phyloP scores from a whole-genome alignment of 495 filamentous ascomycete species.

The Penicillium soppii region DNA sequence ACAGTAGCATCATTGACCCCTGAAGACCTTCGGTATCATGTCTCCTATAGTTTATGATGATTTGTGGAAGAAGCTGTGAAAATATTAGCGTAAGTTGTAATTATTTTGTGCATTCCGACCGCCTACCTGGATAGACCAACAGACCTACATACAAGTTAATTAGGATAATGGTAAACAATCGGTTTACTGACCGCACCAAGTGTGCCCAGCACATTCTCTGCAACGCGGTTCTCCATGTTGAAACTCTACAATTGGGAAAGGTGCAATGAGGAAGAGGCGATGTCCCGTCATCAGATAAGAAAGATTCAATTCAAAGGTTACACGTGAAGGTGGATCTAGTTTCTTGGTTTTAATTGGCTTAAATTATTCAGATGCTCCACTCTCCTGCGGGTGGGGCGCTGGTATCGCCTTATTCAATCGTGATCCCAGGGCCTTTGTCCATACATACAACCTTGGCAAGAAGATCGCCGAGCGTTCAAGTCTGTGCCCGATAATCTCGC shows the following conservation, averaged over 20 bases:
- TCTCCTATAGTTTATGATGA: constrained; percentile 61
- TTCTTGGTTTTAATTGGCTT: background rate
- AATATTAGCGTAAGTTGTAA: constrained; percentile 2
- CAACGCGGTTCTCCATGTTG: constrained; percentile 51
- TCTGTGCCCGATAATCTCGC: too few species aligned
- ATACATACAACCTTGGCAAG: too few species aligned
- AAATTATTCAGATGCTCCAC: background rate
- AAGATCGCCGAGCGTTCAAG: too few species aligned
- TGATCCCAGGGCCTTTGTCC: too few species aligned
- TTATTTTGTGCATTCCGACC: background rate
- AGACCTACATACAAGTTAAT: constrained; percentile 28
- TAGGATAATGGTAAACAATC: background rate
- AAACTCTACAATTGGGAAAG: background rate
- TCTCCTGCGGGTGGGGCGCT: too few species aligned
- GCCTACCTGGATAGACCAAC: constrained; percentile 54
- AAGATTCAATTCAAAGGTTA: background rate
- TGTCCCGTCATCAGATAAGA: constrained; percentile 9
- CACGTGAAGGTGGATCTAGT: background rate
- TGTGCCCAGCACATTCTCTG: constrained; percentile 58
- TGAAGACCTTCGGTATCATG: constrained; percentile 60
- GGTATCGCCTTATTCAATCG: too few species aligned
- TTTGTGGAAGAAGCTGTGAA: constrained; percentile 60
- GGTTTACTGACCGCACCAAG: constrained; percentile 49
- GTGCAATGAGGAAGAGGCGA: too few species aligned
- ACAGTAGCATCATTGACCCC: constrained; percentile 65